Evolutionary conservation across 2,329 filamentous ascomycete genomes (phyloP), one percentile per base, ranked within the genome.

Genomic region (Colletotrichum melonis): DNA sequence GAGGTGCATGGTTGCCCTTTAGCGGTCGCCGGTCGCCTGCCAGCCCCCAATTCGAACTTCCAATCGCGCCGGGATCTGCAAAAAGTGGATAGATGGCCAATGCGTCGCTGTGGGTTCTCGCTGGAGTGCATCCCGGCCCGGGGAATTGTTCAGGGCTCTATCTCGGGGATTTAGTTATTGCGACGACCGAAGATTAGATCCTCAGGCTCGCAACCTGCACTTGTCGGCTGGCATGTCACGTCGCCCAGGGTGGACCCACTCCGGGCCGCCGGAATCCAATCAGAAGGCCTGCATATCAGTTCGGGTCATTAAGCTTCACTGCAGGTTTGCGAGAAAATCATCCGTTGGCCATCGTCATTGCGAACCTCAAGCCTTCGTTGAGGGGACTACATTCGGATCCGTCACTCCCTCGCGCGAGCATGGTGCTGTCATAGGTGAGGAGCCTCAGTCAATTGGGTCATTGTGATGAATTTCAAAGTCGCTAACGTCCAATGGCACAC

Each of bases 361-460:
- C 65, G 55, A 38, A 49, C 38, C 52, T 55, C 38, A 24, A 69
- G 69, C 56, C 64, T 63, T 63, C 49, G 30, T 54, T 54, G 19
- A 54, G 49, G 26, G 67, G 49, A 73, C 52, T 30, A 32, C 60
- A 55, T 35, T 46, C 56, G 57, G 32, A 58, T n/a, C 30, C 35
- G 30, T 62, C 26, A 49, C 54, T 35, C 60, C 32, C 22, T 49
- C 46, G 28, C 58, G 73, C 74, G 66, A 75, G 73, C 52, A 76
- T 76, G 74, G 28, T 52, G 67, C 55, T 63, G 59, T 55, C 26
- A 76, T 75, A 76, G 74, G 73, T 75, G 46, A 56, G 73, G 8
- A 32, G 4, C 16, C 3, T 14, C 26, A 5, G 5, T 22, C 30
- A 32, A 55, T 64, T 38, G 24, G 30, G 14, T 42, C 6, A 4